Percentiles rank a stretch among this genome's conserved stretches.
These are phyloP conservation scores for Scorias spongiosa DNA, from an alignment of 2,329 filamentous ascomycete species.

Conservation along the genomic window DNA sequence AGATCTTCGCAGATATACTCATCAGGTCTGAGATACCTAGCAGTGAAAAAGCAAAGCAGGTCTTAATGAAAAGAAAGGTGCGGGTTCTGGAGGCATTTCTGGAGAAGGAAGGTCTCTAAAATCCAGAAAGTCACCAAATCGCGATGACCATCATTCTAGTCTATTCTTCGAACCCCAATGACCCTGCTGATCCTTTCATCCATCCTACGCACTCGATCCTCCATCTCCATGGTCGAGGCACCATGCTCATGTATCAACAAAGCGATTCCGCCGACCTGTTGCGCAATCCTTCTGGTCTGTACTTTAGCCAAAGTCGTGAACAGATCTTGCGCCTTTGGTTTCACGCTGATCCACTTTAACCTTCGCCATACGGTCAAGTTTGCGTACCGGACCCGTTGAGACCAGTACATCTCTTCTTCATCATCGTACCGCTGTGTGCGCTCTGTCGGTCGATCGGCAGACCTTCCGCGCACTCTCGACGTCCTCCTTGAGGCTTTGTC, in stretches of 20 bases:
- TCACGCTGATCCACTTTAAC: constrained; percentile 23
- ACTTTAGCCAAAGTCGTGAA: constrained; percentile 22
- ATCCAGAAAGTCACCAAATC: too few species aligned
- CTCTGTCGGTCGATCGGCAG: constrained; percentile 3
- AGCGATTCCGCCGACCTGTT: constrained; percentile 19
- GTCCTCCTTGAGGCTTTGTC: constrained; percentile 5
- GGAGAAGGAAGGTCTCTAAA: too few species aligned
- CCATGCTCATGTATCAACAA: constrained; percentile 18
- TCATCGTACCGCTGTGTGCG: constrained; percentile 11
- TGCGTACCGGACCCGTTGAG: constrained; percentile 19
- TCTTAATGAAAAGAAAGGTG: constrained; percentile 47
- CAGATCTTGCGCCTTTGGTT: constrained; percentile 21
- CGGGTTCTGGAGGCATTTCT: constrained; percentile 41
- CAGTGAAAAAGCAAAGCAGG: constrained; percentile 44
- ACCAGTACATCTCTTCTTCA: constrained; percentile 17
- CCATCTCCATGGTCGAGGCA: constrained; percentile 8
- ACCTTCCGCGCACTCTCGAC: constrained; percentile 1
- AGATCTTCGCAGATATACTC: constrained; percentile 48
- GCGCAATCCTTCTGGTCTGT: constrained; percentile 23
- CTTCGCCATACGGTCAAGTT: constrained; percentile 21
- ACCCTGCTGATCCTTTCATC: constrained; percentile 18
- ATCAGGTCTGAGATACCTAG: constrained; percentile 35
- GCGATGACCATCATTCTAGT: constrained; percentile 5
- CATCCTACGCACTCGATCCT: constrained; percentile 12
- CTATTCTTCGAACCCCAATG: constrained; percentile 18